A percentile compares a stretch with the other conserved stretches of the same genome.
Conservation (phyloP, 768 basidiomycete genomes). For the Mycena maculata region DNA sequence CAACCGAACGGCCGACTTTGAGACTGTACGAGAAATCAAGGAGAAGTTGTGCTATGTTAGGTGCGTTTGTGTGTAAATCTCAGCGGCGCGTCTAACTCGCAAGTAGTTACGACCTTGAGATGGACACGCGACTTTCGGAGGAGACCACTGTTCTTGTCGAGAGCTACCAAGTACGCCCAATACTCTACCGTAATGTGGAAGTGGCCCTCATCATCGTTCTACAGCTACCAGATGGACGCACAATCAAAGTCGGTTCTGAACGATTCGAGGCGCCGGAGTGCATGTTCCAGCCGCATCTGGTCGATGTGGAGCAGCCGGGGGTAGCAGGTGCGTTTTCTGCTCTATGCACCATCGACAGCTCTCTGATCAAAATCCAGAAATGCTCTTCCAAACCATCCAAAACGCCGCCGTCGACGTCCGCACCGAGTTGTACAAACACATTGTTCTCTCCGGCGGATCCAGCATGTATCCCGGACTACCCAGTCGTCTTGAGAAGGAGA, state of each 20-base stretch:
- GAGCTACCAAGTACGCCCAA: constrained; percentile 83
- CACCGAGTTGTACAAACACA: constrained; percentile 94
- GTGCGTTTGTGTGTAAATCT: constrained; percentile 50
- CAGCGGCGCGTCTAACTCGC: neutral
- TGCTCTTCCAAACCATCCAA: constrained; percentile 97
- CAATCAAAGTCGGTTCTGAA: constrained; percentile 97
- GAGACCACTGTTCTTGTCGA: constrained; percentile 98
- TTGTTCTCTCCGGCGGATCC: constrained; percentile 96
- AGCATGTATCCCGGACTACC: constrained; percentile 99
- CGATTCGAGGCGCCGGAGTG: constrained; percentile 99
- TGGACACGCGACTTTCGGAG: constrained; percentile 92
- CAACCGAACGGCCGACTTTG: constrained; percentile 99
- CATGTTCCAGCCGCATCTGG: constrained; percentile 99
- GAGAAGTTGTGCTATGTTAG: constrained; percentile 99
- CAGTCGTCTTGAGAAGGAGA: constrained; percentile 97
- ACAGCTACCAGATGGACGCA: constrained; percentile 94
- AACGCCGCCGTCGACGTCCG: constrained; percentile 90
- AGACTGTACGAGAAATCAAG: constrained; percentile 98
- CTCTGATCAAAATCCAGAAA: constrained; percentile 63
- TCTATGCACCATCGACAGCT: neutral
- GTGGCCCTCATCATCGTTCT: constrained; percentile 19
- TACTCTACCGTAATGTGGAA: neutral
- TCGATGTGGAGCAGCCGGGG: constrained; percentile 96
- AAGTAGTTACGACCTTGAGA: constrained; percentile 92
- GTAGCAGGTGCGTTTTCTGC: constrained; percentile 77